A percentile compares a stretch with the other conserved stretches of the same genome.
Evolutionary conservation across 257 asterid genomes (phyloP).

Genomic region (Solanum sejunctum): DNA sequence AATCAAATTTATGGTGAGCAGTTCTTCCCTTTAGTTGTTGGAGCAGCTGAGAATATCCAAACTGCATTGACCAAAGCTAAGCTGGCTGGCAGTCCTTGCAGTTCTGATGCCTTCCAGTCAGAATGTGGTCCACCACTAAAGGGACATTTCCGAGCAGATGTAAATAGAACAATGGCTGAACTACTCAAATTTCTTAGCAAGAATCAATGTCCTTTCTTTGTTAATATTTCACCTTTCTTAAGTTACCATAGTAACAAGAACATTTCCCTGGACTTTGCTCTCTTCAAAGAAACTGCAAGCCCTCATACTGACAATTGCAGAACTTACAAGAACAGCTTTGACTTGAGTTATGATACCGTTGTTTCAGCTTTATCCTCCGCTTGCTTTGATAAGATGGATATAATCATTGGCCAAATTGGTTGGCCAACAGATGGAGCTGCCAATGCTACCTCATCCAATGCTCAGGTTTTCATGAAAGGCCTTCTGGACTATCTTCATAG

Average conservation of each 20-base stretch:
- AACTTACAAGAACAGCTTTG: constrained; percentile 54
- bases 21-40: constrained; percentile 60
- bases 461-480: constrained; percentile 51
- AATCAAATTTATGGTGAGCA: constrained; percentile 49
- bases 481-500: constrained; percentile 41
- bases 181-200: constrained; percentile 52
- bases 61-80: constrained; percentile 51
- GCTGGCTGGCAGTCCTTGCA: constrained; percentile 51
- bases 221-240: constrained; percentile 54
- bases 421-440: constrained; percentile 92
- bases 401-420: constrained; percentile 52
- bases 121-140: constrained; percentile 46
- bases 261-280: constrained; percentile 59
- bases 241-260: constrained; percentile 48
- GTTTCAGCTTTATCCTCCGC: constrained; percentile 32
- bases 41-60: constrained; percentile 71
- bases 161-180: constrained; percentile 65
- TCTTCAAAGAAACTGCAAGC: constrained; percentile 44
- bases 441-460: constrained; percentile 47
- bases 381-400: constrained; percentile 41
- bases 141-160: constrained; percentile 49
- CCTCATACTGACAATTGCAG: constrained; percentile 31
- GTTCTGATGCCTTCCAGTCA: constrained; percentile 48
- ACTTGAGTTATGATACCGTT: constrained; percentile 42
- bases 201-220: constrained; percentile 58